phyloP scores from a whole-genome alignment of 371 early-diverging fungal species.

The Syncephalastrum contaminatum region DNA sequence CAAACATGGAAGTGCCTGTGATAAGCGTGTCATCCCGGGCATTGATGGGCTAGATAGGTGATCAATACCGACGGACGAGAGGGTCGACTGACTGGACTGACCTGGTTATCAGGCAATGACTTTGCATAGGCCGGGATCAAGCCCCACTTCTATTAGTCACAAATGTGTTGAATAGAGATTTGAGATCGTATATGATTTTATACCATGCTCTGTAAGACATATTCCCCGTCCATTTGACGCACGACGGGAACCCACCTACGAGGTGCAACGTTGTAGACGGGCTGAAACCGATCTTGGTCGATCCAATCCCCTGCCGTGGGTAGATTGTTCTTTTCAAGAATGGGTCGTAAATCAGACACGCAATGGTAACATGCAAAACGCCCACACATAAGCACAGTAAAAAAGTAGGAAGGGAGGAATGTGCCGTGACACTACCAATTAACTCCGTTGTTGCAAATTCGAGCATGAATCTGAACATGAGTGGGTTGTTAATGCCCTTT shows the following conservation, averaged over 20 bases:
- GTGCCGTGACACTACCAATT: too few species aligned
- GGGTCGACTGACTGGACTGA: neutral
- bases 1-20: conserved; percentile 52
- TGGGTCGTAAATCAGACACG: conserved; percentile 30
- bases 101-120: conserved; percentile 35
- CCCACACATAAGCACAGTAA: conserved; percentile 38
- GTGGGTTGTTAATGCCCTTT: too few species aligned
- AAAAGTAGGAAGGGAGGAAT: neutral
- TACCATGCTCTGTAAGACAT: conserved; percentile 56
- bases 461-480: too few species aligned
- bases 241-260: conserved; percentile 56
- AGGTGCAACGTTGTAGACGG: conserved; percentile 64
- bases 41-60: conserved; percentile 47
- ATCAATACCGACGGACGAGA: neutral
- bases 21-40: conserved; percentile 68
- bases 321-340: conserved; percentile 33
- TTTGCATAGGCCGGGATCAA: conserved; percentile 59
- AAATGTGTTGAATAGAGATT: neutral
- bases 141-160: conserved; percentile 57
- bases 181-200: neutral
- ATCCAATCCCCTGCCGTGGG: conserved; percentile 32
- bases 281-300: conserved; percentile 39
- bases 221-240: conserved; percentile 27
- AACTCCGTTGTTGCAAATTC: too few species aligned
- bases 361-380: conserved; percentile 31